A percentile compares a stretch with the other conserved stretches of the same genome.
These are phyloP conservation scores for Volvox carteri DNA, from an alignment of 163 green algal species.

Conservation along the genomic window DNA sequence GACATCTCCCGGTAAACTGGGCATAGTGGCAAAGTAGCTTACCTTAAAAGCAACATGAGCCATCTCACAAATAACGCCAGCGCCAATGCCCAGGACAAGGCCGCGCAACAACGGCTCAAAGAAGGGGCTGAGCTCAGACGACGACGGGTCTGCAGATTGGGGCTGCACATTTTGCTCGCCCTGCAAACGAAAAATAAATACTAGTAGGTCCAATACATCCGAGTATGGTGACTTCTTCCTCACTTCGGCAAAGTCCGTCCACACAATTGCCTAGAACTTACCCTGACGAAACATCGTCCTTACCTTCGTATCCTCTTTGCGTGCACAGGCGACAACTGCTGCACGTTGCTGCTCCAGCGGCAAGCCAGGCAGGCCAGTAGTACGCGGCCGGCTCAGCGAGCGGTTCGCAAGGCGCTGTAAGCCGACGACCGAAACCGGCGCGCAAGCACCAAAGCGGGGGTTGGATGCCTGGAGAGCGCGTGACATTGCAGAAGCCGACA, in stretches of 20 bases:
- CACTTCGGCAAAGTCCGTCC: no score
- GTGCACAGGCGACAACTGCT: not conserved
- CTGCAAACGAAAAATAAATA: not conserved
- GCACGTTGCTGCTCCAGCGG: not conserved
- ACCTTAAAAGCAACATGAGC: conserved; percentile 72
- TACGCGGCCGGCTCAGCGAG: not conserved
- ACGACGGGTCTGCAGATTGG: not conserved
- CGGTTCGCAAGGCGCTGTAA: conserved; percentile 19
- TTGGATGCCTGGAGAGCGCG: not conserved
- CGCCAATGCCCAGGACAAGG: conserved; percentile 61
- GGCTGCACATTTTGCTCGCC: not conserved
- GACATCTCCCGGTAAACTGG: no score
- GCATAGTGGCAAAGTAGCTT: no score
- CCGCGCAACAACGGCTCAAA: conserved; percentile 56
- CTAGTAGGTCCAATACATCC: no score
- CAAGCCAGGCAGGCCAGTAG: not conserved
- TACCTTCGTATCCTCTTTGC: conserved; percentile 38
- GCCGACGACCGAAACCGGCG: not conserved
- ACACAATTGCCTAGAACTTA: no score
- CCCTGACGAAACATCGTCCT: not conserved
- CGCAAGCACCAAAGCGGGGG: not conserved
- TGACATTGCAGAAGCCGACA: conserved; percentile 10
- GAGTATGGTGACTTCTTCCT: no score
- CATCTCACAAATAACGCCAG: conserved; percentile 67
- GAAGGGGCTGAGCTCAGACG: conserved; percentile 21